Percentiles rank a stretch among this genome's conserved stretches.
phyloP scores from a whole-genome alignment of 352 stramenopile genomes.

The Phytopythium montanum region DNA sequence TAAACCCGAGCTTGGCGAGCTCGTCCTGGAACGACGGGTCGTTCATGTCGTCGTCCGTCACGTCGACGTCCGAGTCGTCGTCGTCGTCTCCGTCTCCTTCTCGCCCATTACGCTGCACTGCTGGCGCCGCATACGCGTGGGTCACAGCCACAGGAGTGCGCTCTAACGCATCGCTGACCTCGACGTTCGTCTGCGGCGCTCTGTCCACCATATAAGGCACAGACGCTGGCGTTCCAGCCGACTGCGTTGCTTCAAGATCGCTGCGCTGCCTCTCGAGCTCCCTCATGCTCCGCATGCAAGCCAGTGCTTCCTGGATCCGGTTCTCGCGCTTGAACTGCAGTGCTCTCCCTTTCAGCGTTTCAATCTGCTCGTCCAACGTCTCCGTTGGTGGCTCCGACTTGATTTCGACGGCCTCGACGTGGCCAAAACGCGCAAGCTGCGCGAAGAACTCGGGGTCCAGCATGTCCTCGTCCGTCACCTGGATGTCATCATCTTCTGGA shows the following conservation, averaged over 20 bases:
- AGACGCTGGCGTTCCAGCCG: not conserved
- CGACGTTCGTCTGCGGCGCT: not conserved
- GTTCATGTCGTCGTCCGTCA: slow-evolving; percentile 57
- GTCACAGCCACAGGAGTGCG: slow-evolving; percentile 6
- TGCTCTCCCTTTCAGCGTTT: slow-evolving; percentile 37
- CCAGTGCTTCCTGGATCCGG: slow-evolving; percentile 49
- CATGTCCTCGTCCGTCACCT: slow-evolving; percentile 82
- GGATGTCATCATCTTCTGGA: slow-evolving; percentile 27
- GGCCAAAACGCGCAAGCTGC: slow-evolving; percentile 47
- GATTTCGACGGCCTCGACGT: slow-evolving; percentile 16
- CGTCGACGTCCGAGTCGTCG: slow-evolving; percentile 34
- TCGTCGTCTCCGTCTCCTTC: slow-evolving; percentile 10
- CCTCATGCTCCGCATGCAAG: slow-evolving; percentile 57
- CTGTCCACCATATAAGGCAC: not conserved
- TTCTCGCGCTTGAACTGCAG: slow-evolving; percentile 53
- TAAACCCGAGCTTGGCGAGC: slow-evolving; percentile 34
- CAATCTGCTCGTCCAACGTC: slow-evolving; percentile 40
- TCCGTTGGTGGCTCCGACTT: not conserved
- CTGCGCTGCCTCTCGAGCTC: slow-evolving; percentile 40
- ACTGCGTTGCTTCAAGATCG: not conserved
- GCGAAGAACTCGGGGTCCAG: slow-evolving; percentile 61
- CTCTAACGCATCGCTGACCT: not conserved
- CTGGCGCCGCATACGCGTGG: slow-evolving; percentile 14
- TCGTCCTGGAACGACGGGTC: slow-evolving; percentile 48
- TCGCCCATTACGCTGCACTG: slow-evolving; percentile 3